Evolutionary conservation across 768 basidiomycete genomes (phyloP).

Genomic region (Amanita rimosa): DNA sequence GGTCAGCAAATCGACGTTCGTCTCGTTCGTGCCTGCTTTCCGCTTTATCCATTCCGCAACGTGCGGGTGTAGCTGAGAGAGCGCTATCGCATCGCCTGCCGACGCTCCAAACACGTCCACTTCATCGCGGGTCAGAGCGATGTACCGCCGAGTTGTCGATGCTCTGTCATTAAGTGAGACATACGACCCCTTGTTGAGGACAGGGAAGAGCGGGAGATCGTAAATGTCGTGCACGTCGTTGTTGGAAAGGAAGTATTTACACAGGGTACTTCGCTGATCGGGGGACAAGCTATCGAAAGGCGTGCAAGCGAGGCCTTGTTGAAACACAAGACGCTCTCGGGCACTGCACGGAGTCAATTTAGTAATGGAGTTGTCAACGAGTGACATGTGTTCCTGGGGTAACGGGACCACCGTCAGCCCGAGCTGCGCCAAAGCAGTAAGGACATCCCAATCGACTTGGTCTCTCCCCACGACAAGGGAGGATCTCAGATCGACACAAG

Average conservation of each 20-base stretch:
- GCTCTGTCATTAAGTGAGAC: background rate
- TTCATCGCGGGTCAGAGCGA: slow-evolving; percentile 20
- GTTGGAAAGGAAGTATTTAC: slow-evolving; percentile 24
- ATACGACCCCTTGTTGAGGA: slow-evolving; percentile 12
- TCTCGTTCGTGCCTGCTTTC: slow-evolving; percentile 10
- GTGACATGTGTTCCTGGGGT: slow-evolving; percentile 20
- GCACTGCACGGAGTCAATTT: slow-evolving; percentile 19
- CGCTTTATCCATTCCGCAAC: slow-evolving; percentile 14
- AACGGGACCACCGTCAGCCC: slow-evolving; percentile 25
- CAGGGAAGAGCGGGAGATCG: slow-evolving; percentile 25
- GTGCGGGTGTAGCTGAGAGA: slow-evolving; percentile 15
- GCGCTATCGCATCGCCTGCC: slow-evolving; percentile 15
- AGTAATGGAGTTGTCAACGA: slow-evolving; percentile 12
- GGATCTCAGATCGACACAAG: background rate
- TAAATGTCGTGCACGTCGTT: slow-evolving; percentile 20
- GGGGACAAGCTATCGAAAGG: slow-evolving; percentile 6
- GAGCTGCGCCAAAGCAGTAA: slow-evolving; percentile 19
- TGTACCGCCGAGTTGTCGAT: slow-evolving; percentile 6
- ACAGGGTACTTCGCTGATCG: slow-evolving; percentile 9
- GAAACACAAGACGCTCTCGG: slow-evolving; percentile 19
- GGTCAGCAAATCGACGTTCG: slow-evolving; percentile 22
- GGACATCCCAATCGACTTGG: slow-evolving; percentile 10
- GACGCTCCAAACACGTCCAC: slow-evolving; percentile 14
- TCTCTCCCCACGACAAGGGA: slow-evolving; percentile 17
- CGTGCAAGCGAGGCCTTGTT: slow-evolving; percentile 10